phyloP scores from a whole-genome alignment of 495 filamentous ascomycete species.

The Haplographium delicatum region DNA sequence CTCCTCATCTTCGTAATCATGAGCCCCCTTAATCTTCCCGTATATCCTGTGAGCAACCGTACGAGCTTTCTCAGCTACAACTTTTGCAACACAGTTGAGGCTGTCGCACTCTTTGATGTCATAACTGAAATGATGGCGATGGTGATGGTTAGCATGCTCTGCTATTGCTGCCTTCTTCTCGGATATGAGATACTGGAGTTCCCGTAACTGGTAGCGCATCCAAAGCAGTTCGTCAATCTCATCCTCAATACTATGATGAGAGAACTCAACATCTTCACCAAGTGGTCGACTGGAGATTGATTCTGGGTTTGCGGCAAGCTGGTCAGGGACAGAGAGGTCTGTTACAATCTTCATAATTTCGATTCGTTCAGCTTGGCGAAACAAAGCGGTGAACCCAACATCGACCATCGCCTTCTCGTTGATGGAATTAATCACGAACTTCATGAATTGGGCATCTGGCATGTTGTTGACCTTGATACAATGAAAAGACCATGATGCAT shows the following conservation, averaged over 20 bases:
- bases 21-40: constrained; percentile 12
- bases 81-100: constrained; percentile 22
- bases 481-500: constrained; percentile 21
- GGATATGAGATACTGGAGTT: constrained; percentile 18
- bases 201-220: constrained; percentile 12
- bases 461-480: constrained; percentile 32
- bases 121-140: constrained; percentile 1
- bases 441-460: constrained; percentile 41
- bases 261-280: background rate
- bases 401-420: constrained; percentile 29
- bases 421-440: constrained; percentile 36
- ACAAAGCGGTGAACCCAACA: constrained; percentile 40
- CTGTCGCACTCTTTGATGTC: constrained; percentile 23
- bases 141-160: constrained; percentile 2
- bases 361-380: constrained; percentile 37
- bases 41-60: constrained; percentile 12
- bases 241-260: constrained; percentile 10
- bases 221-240: constrained; percentile 21
- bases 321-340: constrained; percentile 14
- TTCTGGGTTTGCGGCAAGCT: constrained; percentile 15
- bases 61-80: constrained; percentile 13
- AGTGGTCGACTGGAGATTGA: constrained; percentile 5
- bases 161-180: constrained; percentile 18
- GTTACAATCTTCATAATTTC: constrained; percentile 36
- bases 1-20: constrained; percentile 1